Conservation (phyloP, 106 monocot species). For the Allium sativum region DNA sequence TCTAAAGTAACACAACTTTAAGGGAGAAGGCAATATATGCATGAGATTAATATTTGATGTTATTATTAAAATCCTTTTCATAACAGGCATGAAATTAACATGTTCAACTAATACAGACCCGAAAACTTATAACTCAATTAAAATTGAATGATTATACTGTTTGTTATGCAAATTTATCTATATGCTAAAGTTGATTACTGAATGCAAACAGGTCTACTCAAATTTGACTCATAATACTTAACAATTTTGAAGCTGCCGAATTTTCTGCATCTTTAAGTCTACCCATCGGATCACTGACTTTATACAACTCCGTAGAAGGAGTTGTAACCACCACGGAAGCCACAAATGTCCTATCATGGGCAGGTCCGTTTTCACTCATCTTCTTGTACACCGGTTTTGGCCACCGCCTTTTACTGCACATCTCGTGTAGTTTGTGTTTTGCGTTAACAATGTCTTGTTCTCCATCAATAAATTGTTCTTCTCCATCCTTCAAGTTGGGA, state of each 20-base stretch:
- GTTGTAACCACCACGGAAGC: conserved; percentile 35
- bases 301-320: not conserved
- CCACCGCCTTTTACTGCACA: conserved; percentile 40
- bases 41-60: no score
- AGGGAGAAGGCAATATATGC: no score
- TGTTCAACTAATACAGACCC: no score
- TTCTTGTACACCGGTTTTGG: conserved; percentile 27
- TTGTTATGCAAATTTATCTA: no score
- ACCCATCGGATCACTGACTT: conserved; percentile 17
- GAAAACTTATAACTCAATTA: no score
- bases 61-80: no score
- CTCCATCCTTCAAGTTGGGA: not conserved
- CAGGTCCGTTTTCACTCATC: conserved; percentile 24
- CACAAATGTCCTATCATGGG: conserved; percentile 24
- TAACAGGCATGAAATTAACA: no score
- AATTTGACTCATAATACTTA: not conserved
- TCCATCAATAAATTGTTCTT: not conserved
- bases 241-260: conserved; percentile 34
- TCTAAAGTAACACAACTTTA: no score
- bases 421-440: conserved; percentile 35
- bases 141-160: no score
- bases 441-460: conserved; percentile 4
- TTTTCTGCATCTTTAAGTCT: conserved; percentile 38
- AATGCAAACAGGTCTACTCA: no score
- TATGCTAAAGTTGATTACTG: no score